Evolutionary conservation across 2,329 filamentous ascomycete genomes (phyloP), one percentile per base, ranked within the genome.

Genomic region (Beauveria medogensis): DNA sequence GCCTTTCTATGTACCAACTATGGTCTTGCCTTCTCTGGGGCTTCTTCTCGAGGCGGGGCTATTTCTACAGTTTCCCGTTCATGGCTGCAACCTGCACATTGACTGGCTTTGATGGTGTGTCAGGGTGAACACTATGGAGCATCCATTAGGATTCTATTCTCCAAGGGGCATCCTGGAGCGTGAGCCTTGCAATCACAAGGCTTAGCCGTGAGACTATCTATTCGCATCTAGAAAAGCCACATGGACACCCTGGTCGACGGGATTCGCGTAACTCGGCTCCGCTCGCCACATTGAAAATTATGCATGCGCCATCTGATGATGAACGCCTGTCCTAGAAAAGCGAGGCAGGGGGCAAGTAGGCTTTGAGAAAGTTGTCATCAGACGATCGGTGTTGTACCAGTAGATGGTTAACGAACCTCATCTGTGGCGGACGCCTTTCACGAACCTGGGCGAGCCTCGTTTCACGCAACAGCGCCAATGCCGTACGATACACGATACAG

Each of bases 261-360:
- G 51, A 60, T 60, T 60, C 58, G 58, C 58, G 43, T 50, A 50
- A 34, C 8, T 55, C 57, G 16, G 57, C 57, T 59, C 57, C 57
- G 50, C 57, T 53, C 48, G 50, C 50, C 41, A 28, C 57, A 41
- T 59, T 54, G 41, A 28, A 52, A 24, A 24, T 24, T 51, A 12
- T n/a, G 18, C 56, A 26, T 30, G 28, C 28, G 28, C 28, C 9
- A 2, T 44, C n/a, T 22, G 16, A 24, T 43, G 10, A 40, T 22
- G 47, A 51, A 59, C 37, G 37, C 56, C 46, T 48, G 12, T 30
- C 14, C 18, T 30, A 8, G 26, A 37, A 44, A 37, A 22, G 47
- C 40, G 10, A 52, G 56, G 8, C 24, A 52, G 24, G 24, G 28
- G 37, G 37, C 47, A 10, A 34, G 24, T 44, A 34, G 34, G 47